Evolutionary conservation across 768 basidiomycete genomes (phyloP).

Genomic region (Daedaleopsis nitida): DNA sequence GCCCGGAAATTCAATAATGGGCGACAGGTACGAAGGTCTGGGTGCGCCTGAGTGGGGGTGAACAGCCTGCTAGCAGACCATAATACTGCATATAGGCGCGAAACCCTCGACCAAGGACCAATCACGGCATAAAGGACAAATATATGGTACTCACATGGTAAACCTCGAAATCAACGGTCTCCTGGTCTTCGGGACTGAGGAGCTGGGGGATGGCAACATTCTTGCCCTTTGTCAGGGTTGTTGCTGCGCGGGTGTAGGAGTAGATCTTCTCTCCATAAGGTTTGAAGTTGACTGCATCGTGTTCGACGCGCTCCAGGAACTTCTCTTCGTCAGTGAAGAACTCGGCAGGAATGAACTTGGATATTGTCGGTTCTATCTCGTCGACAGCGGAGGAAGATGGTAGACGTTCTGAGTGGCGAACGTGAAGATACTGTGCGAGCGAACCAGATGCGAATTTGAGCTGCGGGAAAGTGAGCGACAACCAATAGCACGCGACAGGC

Average conservation of each 20-base stretch:
- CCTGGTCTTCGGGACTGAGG: constrained; percentile 54
- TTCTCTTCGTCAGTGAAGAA: constrained; percentile 67
- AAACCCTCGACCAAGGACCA: too few species aligned
- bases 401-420: constrained; percentile 70
- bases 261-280: constrained; percentile 78
- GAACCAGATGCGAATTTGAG: constrained; percentile 88
- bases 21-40: background rate
- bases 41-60: background rate
- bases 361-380: constrained; percentile 80
- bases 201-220: constrained; percentile 37
- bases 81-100: too few species aligned
- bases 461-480: constrained; percentile 39
- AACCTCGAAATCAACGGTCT: constrained; percentile 79
- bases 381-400: constrained; percentile 71
- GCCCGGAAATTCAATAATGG: background rate
- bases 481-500: background rate
- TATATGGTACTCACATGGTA: constrained; percentile 70
- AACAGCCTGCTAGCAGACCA: background rate
- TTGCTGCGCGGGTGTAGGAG: constrained; percentile 68
- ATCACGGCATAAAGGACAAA: background rate
- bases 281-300: constrained; percentile 75
- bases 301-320: constrained; percentile 72
- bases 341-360: constrained; percentile 79
- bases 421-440: constrained; percentile 70
- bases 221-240: constrained; percentile 57